Evolutionary conservation across 768 basidiomycete species (phyloP), one percentile per base, ranked within the genome.

Genomic region (Suillus plorans): DNA sequence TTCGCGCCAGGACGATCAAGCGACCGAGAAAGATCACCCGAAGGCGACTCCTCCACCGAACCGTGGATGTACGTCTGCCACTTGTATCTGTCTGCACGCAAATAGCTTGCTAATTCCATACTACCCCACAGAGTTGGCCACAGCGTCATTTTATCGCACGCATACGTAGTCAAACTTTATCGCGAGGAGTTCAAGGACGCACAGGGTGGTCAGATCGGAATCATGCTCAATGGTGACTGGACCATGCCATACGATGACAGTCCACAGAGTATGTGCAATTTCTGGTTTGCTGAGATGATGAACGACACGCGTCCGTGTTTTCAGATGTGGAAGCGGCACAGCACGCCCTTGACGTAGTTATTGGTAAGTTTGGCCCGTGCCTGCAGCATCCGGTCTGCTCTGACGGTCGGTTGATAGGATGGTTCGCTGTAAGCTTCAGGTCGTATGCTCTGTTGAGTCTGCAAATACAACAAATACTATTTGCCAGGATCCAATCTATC

Each of bases 221-320:
- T 93, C 71, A 92, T 91, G 0, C 79, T 92, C 53, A 91, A 91
- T 69, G 88, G 89, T 13, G 88, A 90, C 73, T 91, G 88, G 88
- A 80, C 84, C 39, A 85, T 89, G 73, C 90, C 91, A 9, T 92
- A 86, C 66, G 88, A 91, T 68, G 83, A 89, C 67, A 81, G 74
- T 47, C 86, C 84, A 12, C 86, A 87, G 70, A 91, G 91, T 91
- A 71, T 69, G 87, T 47, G 39, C 52, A 49, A 47, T 12, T 53
- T 61, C 36, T 31, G 14, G 36, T n/a, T 39, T 22, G 12, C 1
- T 45, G 44, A 25, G 9, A 36, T 60, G 18, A 36, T 28, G 28
- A 31, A n/a, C 18, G 36, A 22, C 31, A 52, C 22, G 53, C 63
- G n/a, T 57, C 44, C 66, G 37, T 62, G 42, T 55, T 64, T 28